Evolutionary conservation across 179 eudicot species (phyloP), one percentile per base, ranked within the genome.

Genomic region (Heliamphora pulchella): DNA sequence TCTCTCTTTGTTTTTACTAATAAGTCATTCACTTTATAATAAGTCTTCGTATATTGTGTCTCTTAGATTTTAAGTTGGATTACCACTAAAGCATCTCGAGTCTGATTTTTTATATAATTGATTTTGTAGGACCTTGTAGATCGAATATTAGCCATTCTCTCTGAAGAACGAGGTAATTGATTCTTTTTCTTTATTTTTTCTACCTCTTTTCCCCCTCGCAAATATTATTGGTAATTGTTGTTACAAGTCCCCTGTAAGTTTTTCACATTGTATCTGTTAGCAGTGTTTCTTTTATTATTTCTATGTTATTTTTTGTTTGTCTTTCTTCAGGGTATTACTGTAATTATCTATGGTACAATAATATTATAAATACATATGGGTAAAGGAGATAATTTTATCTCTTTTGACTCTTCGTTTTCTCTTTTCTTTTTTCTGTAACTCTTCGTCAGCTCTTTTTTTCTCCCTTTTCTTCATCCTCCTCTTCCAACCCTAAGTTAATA

Each of bases 111-210:
- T 79, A 11, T 78, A 17, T 70, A 61, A 53, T 44, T 44, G 5
- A n/a, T 61, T 41, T 44, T 85, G 81, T 82, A 92, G 98, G 98
- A 96, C 85, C 99, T 96, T 79, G 90, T 91, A 85, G 98, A 94
- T 82, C 85, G 96, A 65, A 90, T 94, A 85, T 84, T 92, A 88
- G 83, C 89, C 71, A 84, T 89, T 84, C 86, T 92, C 80, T 88
- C 89, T 61, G 97, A 96, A 80, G 98, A 94, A 72, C 93, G 90
- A 89, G 96, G 98, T 91, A 91, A 85, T 69, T 81, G 61, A 13
- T 31, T 47, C 77, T 79, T 3, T 61, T 55, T 50, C 41, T 31
- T 59, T 46, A 20, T 22, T 80, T 80, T 47, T 41, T 41, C 78
- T 44, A 31, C 31, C 31, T 31, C 18, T 75, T 75, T 18, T 17